phyloP scores from a whole-genome alignment of 139 green algal genomes.

The Desmodesmus armatus region DNA sequence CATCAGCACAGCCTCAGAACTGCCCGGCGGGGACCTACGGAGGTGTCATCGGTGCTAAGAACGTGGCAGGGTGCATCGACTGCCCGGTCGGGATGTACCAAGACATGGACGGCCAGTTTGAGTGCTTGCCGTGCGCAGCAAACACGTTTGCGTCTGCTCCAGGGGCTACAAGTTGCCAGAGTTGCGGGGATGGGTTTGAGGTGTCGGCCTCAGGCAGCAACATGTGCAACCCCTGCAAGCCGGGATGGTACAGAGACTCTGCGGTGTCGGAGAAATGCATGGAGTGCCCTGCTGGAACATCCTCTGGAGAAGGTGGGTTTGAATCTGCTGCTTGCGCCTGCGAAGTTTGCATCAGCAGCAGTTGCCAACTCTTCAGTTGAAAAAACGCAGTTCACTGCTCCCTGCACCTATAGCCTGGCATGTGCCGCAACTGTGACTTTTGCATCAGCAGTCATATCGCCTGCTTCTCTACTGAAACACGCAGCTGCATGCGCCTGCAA shows the following conservation, averaged over 20 bases:
- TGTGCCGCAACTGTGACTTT: too few relatives aligned
- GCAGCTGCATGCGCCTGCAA: too few relatives aligned
- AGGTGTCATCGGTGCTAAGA: conserved; percentile 30
- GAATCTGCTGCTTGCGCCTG: too few relatives aligned
- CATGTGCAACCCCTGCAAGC: conserved; percentile 42
- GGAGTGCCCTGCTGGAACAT: conserved; percentile 43
- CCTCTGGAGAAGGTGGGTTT: conserved; percentile 25
- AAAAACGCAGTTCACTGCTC: too few relatives aligned
- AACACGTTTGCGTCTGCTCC: conserved; percentile 44
- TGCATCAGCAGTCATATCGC: too few relatives aligned
- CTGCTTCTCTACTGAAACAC: too few relatives aligned
- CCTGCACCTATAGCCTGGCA: too few relatives aligned
- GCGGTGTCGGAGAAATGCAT: conserved; percentile 17
- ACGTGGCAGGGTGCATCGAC: conserved; percentile 23
- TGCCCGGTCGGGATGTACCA: conserved; percentile 43
- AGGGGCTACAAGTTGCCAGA: conserved; percentile 22
- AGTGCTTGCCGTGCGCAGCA: conserved; percentile 20
- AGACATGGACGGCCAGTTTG: conserved; percentile 44
- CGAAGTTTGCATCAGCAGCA: too few relatives aligned
- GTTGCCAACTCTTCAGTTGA: too few relatives aligned
- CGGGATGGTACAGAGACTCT: conserved; percentile 35
- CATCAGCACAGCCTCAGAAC: not conserved
- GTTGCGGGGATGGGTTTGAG: conserved; percentile 45
- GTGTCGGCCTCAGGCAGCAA: conserved; percentile 25
- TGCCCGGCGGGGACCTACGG: conserved; percentile 48